Conservation (phyloP, 2,329 filamentous ascomycete species). For the Claviceps fusiformis region DNA sequence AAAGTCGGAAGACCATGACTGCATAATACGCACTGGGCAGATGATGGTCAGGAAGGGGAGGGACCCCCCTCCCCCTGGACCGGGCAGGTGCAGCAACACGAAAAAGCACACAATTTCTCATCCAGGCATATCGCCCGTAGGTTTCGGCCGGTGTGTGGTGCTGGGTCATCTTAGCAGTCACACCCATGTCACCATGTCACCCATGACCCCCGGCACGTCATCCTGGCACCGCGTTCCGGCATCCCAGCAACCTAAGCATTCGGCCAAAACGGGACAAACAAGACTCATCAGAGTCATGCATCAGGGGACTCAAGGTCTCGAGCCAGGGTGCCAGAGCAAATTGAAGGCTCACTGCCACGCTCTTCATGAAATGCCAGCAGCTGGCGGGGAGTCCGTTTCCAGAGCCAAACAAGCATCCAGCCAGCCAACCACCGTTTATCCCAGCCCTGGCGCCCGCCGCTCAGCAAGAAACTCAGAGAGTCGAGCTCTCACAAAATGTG, state of each 20-base stretch:
- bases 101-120: not conserved
- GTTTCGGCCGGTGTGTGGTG: not conserved
- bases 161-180: not conserved
- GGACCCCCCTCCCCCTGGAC: not conserved
- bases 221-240: not conserved
- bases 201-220: not conserved
- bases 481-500: not conserved
- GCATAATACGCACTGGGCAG: constrained; percentile 7
- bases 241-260: not conserved
- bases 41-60: constrained; percentile 6
- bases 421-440: not conserved
- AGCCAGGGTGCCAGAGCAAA: not conserved
- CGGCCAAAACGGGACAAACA: not conserved
- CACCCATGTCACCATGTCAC: not conserved
- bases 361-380: not conserved
- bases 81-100: not conserved
- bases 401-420: not conserved
- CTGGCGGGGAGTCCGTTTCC: not conserved
- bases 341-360: not conserved
- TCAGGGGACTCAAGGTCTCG: not conserved
- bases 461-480: not conserved
- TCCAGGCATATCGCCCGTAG: not conserved
- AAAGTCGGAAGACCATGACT: constrained; percentile 8
- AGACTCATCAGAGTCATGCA: not conserved
- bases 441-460: not conserved